phyloP scores from a whole-genome alignment of 805 yeast species.

The Saturnispora galanensis region DNA sequence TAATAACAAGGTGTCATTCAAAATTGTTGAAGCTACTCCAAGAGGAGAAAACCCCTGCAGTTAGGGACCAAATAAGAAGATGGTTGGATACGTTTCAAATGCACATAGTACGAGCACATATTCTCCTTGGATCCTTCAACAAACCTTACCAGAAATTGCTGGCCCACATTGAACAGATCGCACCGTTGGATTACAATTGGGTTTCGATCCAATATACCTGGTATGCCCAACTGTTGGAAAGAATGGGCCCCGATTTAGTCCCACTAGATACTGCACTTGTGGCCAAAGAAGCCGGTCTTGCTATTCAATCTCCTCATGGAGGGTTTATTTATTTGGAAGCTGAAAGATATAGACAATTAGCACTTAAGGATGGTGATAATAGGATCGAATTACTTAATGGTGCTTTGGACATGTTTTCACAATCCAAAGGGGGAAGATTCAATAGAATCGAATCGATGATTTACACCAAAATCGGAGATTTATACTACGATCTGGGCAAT shows the following conservation, averaged over 20 bases:
- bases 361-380: conserved; percentile 4
- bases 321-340: conserved; percentile 35
- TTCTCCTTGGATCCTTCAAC: conserved; percentile 49
- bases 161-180: conserved; percentile 48
- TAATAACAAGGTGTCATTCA: conserved; percentile 46
- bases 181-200: conserved; percentile 38
- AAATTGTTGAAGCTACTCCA: conserved; percentile 33
- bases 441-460: conserved; percentile 33
- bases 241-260: conserved; percentile 22
- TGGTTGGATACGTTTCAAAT: conserved; percentile 53
- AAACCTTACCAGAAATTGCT: conserved; percentile 55
- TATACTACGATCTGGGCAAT: conserved; percentile 25
- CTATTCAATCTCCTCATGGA: conserved; percentile 32
- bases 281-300: conserved; percentile 2
- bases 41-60: conserved; percentile 13
- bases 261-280: conserved; percentile 31
- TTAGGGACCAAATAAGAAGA: conserved; percentile 30
- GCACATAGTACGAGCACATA: conserved; percentile 51
- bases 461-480: conserved; percentile 44
- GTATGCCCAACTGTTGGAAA: conserved; percentile 48
- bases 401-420: conserved; percentile 29
- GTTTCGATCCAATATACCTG: conserved; percentile 51
- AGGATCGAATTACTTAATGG: conserved; percentile 26
- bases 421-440: conserved; percentile 27
- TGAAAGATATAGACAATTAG: conserved; percentile 11